A percentile compares a stretch with the other conserved stretches of the same genome.
phyloP scores from a whole-genome alignment of 106 monocot species.

The Amphibolis antarctica region DNA sequence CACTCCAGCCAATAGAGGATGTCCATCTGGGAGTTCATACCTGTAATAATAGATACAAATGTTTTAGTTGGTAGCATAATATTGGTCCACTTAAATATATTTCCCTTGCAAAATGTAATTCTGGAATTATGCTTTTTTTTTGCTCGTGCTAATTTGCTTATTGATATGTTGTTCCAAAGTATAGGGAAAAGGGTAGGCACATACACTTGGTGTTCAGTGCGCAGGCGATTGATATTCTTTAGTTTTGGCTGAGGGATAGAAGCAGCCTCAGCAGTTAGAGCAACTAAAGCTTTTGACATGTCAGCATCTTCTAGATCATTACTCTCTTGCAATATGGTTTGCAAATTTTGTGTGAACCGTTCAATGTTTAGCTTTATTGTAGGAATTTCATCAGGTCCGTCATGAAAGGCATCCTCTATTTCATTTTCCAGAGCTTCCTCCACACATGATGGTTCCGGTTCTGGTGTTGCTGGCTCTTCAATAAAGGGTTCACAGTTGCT shows the following conservation, averaged over 20 bases:
- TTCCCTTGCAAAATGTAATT: too few species aligned
- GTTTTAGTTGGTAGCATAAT: too few species aligned
- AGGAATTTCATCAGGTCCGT: conserved; percentile 62
- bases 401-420: conserved; percentile 53
- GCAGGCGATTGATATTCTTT: conserved; percentile 49
- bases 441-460: conserved; percentile 16
- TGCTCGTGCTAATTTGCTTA: too few species aligned
- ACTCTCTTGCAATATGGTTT: conserved; percentile 29
- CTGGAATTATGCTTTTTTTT: too few species aligned
- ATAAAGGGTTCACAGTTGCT: conserved; percentile 41
- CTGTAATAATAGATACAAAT: conserved; percentile 22
- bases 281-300: conserved; percentile 51
- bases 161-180: neutral
- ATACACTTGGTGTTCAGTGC: conserved; percentile 74
- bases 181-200: conserved; percentile 3
- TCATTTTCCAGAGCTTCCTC: conserved; percentile 29
- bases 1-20: conserved; percentile 48
- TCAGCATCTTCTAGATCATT: conserved; percentile 35
- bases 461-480: conserved; percentile 55
- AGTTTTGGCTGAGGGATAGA: conserved; percentile 68
- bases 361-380: conserved; percentile 40
- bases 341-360: conserved; percentile 40
- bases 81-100: too few species aligned
- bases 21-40: conserved; percentile 68
- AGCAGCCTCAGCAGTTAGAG: conserved; percentile 37